These are phyloP conservation scores for Sporothrix mexicana DNA, from an alignment of 2,329 filamentous ascomycete species.

Conservation along the genomic window DNA sequence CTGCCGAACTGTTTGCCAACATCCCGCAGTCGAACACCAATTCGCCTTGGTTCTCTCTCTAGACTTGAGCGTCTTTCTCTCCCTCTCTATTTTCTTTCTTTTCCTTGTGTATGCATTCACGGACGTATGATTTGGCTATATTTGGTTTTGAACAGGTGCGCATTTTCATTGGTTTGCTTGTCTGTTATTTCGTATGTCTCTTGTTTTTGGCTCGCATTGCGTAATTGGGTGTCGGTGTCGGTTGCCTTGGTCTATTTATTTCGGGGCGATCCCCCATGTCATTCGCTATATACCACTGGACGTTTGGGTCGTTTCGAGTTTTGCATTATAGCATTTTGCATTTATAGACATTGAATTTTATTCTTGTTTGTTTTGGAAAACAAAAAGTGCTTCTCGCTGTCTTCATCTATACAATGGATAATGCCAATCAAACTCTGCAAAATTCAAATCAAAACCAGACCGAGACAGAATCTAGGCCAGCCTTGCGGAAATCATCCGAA, in stretches of 20 bases:
- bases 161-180: background rate
- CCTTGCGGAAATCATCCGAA: background rate
- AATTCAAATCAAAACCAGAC: background rate
- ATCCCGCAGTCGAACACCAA: constrained; percentile 23
- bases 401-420: background rate
- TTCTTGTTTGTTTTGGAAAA: background rate
- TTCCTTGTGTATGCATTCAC: background rate
- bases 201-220: background rate
- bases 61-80: background rate
- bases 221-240: background rate
- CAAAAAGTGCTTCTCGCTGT: background rate
- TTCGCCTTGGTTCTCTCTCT: constrained; percentile 34
- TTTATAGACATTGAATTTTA: constrained; percentile 4
- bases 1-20: constrained; percentile 31
- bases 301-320: background rate
- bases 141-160: background rate
- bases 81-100: constrained; percentile 24
- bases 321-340: background rate
- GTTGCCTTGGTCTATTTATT: constrained; percentile 4
- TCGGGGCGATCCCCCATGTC: constrained; percentile 7
- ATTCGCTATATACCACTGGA: constrained; percentile 27
- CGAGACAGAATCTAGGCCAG: background rate
- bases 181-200: background rate
- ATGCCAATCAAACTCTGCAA: background rate
- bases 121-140: background rate